phyloP scores from a whole-genome alignment of 257 asterid genomes.

The Solanum clarkiae region DNA sequence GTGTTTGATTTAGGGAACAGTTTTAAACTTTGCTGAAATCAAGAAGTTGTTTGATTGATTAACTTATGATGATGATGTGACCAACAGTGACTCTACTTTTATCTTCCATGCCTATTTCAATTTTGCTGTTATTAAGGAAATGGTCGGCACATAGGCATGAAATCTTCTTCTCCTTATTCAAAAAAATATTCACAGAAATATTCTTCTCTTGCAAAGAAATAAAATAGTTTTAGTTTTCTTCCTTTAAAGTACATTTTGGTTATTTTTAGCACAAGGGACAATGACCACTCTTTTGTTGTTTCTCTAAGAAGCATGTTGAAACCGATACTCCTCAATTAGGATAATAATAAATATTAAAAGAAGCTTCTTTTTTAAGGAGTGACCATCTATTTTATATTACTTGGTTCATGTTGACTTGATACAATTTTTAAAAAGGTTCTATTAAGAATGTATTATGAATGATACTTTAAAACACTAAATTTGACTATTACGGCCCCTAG shows the following conservation, averaged over 20 bases:
- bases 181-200: neutral
- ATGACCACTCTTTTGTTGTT: slow-evolving; percentile 2
- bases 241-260: neutral
- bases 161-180: neutral
- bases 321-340: slow-evolving; percentile 1
- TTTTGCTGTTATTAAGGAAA: slow-evolving; percentile 30
- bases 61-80: slow-evolving; percentile 8
- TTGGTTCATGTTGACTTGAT: neutral
- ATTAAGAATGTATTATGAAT: neutral
- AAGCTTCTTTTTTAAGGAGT: neutral
- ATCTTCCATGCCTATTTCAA: neutral
- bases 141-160: slow-evolving; percentile 11
- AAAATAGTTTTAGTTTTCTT: neutral
- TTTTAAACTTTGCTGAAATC: slow-evolving; percentile 18
- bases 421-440: neutral
- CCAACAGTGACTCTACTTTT: neutral
- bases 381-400: neutral
- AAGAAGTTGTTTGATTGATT: slow-evolving; percentile 15
- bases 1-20: slow-evolving; percentile 20
- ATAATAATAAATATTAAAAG: neutral
- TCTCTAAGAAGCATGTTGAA: neutral
- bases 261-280: neutral
- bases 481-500: neutral
- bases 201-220: neutral
- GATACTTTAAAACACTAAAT: neutral